phyloP scores from a whole-genome alignment of 2,329 filamentous ascomycete species.

The Raffaelea albimanens region DNA sequence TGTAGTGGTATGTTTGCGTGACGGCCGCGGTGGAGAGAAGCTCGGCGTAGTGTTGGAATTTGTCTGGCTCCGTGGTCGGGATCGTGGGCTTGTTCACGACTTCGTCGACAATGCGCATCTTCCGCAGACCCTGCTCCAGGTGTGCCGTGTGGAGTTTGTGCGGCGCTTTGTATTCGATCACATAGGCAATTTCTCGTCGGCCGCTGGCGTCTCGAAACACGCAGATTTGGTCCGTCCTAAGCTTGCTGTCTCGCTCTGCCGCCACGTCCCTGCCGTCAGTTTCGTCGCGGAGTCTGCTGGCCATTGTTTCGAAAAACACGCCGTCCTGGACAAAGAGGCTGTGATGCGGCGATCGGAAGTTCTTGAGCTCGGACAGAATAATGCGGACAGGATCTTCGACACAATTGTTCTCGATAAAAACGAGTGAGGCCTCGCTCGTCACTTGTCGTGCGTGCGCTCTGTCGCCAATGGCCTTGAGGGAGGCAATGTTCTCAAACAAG shows the following conservation, averaged over 20 bases:
- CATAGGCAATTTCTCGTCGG: constrained; percentile 17
- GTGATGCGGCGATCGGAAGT: background rate
- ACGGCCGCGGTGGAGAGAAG: constrained; percentile 27
- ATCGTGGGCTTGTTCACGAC: constrained; percentile 18
- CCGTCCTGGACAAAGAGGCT: constrained; percentile 16
- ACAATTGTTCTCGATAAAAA: constrained; percentile 15
- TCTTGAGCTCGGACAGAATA: constrained; percentile 3
- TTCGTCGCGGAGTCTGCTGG: constrained; percentile 3
- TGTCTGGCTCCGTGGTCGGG: constrained; percentile 11
- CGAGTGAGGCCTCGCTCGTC: constrained; percentile 15
- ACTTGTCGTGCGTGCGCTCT: constrained; percentile 12
- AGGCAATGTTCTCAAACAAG: constrained; percentile 17
- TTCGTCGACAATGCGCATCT: constrained; percentile 28
- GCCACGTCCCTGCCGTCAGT: background rate
- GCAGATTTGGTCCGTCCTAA: constrained; percentile 25
- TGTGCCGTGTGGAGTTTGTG: constrained; percentile 33
- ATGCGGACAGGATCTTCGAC: constrained; percentile 5
- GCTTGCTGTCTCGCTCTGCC: constrained; percentile 8
- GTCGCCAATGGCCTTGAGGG: constrained; percentile 16
- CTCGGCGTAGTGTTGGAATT: constrained; percentile 6
- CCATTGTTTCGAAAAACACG: constrained; percentile 16
- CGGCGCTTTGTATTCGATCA: constrained; percentile 37
- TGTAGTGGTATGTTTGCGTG: constrained; percentile 39
- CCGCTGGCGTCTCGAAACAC: constrained; percentile 12
- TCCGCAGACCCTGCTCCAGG: constrained; percentile 30